phyloP scores from a whole-genome alignment of 768 basidiomycete species.

The Boletus eberwhitei region DNA sequence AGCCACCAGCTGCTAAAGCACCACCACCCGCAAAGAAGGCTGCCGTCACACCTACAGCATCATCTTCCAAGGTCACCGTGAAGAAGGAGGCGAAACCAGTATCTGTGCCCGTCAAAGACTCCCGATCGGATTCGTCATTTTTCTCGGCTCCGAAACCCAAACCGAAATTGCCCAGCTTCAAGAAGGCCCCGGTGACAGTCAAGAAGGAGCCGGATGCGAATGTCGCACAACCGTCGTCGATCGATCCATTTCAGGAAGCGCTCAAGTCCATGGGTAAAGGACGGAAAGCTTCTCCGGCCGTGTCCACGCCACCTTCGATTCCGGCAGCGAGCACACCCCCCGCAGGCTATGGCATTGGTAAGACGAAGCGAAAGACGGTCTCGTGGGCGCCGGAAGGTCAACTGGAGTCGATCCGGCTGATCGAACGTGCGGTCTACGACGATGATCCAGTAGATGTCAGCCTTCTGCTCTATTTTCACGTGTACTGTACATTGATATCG shows the following conservation, averaged over 20 bases:
- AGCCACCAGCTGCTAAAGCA: slow-evolving; percentile 43
- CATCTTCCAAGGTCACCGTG: slow-evolving; percentile 33
- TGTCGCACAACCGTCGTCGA: slow-evolving; percentile 70
- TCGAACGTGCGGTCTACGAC: slow-evolving; percentile 85
- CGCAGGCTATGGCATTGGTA: slow-evolving; percentile 39
- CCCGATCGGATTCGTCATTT: slow-evolving; percentile 83
- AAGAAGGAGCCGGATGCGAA: slow-evolving; percentile 56
- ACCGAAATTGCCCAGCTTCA: slow-evolving; percentile 81
- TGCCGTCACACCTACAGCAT: slow-evolving; percentile 37
- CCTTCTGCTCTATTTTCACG: slow-evolving; percentile 41
- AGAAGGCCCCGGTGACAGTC: slow-evolving; percentile 57
- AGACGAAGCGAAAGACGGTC: slow-evolving; percentile 72
- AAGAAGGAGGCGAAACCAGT: slow-evolving; percentile 56
- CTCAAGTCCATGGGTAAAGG: slow-evolving; percentile 70
- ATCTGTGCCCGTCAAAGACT: slow-evolving; percentile 55
- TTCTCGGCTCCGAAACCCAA: slow-evolving; percentile 86
- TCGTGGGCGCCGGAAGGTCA: slow-evolving; percentile 73
- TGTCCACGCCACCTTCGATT: slow-evolving; percentile 52
- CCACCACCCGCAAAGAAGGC: slow-evolving; percentile 61
- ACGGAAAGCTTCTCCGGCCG: slow-evolving; percentile 59
- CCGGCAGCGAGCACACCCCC: slow-evolving; percentile 33
- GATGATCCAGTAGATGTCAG: slow-evolving; percentile 87
- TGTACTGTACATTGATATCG: slow-evolving; percentile 52
- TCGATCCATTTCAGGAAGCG: slow-evolving; percentile 80
- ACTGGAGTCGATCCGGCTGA: slow-evolving; percentile 73